Evolutionary conservation across 2,329 filamentous ascomycete species (phyloP).

Genomic region (Spiromastix sp.): DNA sequence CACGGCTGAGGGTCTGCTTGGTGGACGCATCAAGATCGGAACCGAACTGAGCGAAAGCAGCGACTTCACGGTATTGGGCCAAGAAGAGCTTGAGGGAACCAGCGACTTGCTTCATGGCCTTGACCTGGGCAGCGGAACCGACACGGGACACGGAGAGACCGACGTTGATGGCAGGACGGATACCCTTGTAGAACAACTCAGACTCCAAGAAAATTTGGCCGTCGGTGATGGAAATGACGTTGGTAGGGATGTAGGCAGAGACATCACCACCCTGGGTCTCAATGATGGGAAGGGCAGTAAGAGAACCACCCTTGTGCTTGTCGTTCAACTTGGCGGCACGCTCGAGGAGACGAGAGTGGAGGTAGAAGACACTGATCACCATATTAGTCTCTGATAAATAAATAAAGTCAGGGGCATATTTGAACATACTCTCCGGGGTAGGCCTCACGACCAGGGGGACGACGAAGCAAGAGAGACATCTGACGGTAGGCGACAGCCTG

Average conservation of each 20-base stretch:
- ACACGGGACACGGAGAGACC: conserved; percentile 99
- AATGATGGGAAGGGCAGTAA: conserved; percentile 95
- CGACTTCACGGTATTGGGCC: conserved; percentile 99
- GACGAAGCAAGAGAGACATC: conserved; percentile 96
- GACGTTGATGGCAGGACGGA: conserved; percentile 99
- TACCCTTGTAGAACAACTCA: conserved; percentile 99
- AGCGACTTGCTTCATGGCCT: conserved; percentile 99
- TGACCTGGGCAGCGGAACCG: conserved; percentile 97
- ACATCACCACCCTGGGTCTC: conserved; percentile 99
- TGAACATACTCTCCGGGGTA: conserved; percentile 82
- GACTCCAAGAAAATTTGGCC: conserved; percentile 99
- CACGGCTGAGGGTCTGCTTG: conserved; percentile 96
- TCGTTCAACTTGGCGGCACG: conserved; percentile 99
- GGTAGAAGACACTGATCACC: conserved; percentile 71
- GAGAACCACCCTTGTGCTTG: conserved; percentile 86
- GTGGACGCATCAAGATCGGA: conserved; percentile 97
- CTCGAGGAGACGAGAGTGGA: conserved; percentile 98
- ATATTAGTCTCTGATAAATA: conserved; percentile 13
- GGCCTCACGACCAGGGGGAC: conserved; percentile 96
- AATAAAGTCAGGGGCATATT: not conserved
- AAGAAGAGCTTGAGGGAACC: conserved; percentile 99
- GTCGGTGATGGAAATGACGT: conserved; percentile 99
- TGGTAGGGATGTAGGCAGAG: conserved; percentile 99
- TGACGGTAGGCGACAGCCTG: conserved; percentile 97
- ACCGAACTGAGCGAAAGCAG: conserved; percentile 99